Percentiles rank a stretch among this genome's conserved stretches.
Evolutionary conservation across 768 basidiomycete species (phyloP).

Genomic region (Xerocomus spinulosus): DNA sequence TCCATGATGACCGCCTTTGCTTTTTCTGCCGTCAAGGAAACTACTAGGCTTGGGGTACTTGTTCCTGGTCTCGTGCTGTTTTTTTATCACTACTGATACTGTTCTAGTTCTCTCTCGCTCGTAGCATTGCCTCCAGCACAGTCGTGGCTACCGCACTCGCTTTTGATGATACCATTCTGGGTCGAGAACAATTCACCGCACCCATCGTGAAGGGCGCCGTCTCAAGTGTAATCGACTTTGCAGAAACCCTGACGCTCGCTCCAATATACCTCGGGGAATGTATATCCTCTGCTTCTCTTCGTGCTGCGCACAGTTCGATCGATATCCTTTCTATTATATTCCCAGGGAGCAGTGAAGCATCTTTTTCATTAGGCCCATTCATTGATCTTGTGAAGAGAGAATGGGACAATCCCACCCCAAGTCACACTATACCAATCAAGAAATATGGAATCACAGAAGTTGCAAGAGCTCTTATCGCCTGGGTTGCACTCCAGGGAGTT

Average conservation of each 20-base stretch:
- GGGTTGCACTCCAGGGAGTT: conserved; percentile 77
- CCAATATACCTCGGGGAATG: conserved; percentile 75
- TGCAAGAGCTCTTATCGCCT: conserved; percentile 67
- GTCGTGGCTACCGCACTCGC: conserved; percentile 54
- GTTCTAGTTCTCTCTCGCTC: conserved; percentile 61
- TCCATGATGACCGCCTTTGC: conserved; percentile 58
- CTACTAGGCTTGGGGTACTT: conserved; percentile 67
- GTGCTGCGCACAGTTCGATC: conserved; percentile 71
- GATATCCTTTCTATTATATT: conserved; percentile 70
- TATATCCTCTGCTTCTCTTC: conserved; percentile 67
- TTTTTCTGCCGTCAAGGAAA: conserved; percentile 61
- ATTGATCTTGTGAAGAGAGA: conserved; percentile 76
- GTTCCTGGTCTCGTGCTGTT: conserved; percentile 5
- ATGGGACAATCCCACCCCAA: conserved; percentile 55
- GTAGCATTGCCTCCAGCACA: conserved; percentile 54
- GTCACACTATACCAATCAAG: conserved; percentile 51
- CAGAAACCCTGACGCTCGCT: conserved; percentile 68
- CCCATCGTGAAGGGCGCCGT: conserved; percentile 56
- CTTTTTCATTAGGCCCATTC: conserved; percentile 77
- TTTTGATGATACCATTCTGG: conserved; percentile 65
- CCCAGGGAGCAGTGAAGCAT: conserved; percentile 71
- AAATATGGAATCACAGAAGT: conserved; percentile 63
- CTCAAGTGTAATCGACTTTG: conserved; percentile 55
- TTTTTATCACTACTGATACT: conserved; percentile 3
- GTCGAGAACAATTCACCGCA: conserved; percentile 53